Percentiles rank a stretch among this genome's conserved stretches.
Evolutionary conservation across 2,329 filamentous ascomycete species (phyloP).

Genomic region (Trichophyton mentagrophytes): DNA sequence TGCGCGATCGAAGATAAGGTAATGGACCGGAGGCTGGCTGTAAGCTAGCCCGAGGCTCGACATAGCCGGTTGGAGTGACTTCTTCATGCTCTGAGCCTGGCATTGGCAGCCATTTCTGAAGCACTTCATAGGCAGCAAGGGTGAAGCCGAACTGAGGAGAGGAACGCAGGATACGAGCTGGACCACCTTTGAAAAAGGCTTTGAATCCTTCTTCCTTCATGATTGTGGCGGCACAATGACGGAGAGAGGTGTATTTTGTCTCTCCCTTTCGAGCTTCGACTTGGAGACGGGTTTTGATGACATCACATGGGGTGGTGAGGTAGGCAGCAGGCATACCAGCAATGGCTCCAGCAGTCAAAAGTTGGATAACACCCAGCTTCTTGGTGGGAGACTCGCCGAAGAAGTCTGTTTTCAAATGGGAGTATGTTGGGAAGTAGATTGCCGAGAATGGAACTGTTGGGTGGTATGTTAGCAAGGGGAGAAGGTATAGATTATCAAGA

Average conservation of each 20-base stretch:
- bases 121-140: constrained; percentile 82
- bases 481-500: neutral
- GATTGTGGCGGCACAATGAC: constrained; percentile 74
- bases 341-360: constrained; percentile 88
- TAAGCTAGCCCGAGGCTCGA: constrained; percentile 52
- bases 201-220: constrained; percentile 83
- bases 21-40: constrained; percentile 51
- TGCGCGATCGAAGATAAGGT: constrained; percentile 62
- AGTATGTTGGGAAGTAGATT: constrained; percentile 97
- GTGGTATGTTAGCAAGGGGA: constrained; percentile 8
- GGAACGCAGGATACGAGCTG: constrained; percentile 84
- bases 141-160: constrained; percentile 98
- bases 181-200: constrained; percentile 97
- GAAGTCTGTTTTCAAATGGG: constrained; percentile 81
- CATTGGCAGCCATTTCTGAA: constrained; percentile 69
- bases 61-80: constrained; percentile 45
- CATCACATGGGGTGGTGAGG: constrained; percentile 91
- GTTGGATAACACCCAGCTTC: constrained; percentile 78
- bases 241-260: constrained; percentile 69
- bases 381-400: constrained; percentile 83
- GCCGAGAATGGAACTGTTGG: constrained; percentile 74
- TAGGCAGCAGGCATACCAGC: constrained; percentile 86
- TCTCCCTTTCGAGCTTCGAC: constrained; percentile 96
- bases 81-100: constrained; percentile 49
- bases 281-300: constrained; percentile 97